These are phyloP conservation scores for Sporothrix variecibatus DNA, from an alignment of 2,329 filamentous ascomycete genomes.

Conservation along the genomic window DNA sequence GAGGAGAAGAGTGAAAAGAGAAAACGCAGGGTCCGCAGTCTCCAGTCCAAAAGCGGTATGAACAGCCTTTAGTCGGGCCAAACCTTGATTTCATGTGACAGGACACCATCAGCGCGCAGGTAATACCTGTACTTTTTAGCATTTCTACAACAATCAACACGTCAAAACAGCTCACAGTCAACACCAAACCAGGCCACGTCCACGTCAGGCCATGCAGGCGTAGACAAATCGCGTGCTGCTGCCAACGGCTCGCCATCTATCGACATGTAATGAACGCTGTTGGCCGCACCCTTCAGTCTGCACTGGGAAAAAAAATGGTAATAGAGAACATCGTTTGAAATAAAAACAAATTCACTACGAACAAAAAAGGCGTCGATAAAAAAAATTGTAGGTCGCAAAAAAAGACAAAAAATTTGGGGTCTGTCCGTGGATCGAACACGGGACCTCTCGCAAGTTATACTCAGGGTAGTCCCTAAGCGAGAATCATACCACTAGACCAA, in stretches of 20 bases:
- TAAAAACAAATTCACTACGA: background rate
- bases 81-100: background rate
- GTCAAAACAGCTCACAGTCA: background rate
- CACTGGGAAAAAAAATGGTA: background rate
- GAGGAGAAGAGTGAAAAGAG: background rate
- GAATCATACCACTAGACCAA: constrained; percentile 65
- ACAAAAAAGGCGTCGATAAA: background rate
- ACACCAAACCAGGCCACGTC: background rate
- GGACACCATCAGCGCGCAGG: no score
- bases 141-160: background rate
- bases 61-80: background rate
- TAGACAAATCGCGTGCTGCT: no score
- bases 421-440: constrained; percentile 30
- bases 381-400: background rate
- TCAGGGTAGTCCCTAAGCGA: constrained; percentile 56
- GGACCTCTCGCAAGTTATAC: constrained; percentile 28
- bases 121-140: no score
- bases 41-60: background rate
- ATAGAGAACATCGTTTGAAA: background rate
- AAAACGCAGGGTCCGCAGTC: background rate
- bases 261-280: no score
- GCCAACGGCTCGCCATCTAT: no score
- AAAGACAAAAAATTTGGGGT: constrained; percentile 26
- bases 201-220: no score
- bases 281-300: no score